These are phyloP conservation scores for Porcisia hertigi DNA, from an alignment of 208 protist species.

Conservation along the genomic window DNA sequence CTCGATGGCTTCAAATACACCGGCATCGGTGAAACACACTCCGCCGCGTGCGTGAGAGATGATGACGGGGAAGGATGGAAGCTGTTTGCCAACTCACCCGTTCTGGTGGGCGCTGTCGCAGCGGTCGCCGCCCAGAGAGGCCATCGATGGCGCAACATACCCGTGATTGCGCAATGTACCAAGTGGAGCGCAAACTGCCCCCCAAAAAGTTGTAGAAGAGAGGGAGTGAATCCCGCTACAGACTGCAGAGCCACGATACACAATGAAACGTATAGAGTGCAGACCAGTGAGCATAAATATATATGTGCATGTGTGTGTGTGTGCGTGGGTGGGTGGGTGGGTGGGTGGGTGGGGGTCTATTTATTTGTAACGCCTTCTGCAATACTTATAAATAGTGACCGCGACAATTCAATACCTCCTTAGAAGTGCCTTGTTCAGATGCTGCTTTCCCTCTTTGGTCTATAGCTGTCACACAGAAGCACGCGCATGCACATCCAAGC, in stretches of 20 bases:
- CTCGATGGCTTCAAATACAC: constrained; percentile 78
- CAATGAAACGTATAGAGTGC: too few species aligned
- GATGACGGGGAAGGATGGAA: not conserved
- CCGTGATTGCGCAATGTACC: not conserved
- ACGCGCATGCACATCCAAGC: too few species aligned
- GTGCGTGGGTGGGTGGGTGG: too few species aligned
- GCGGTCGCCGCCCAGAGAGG: not conserved
- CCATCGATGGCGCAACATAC: constrained; percentile 5
- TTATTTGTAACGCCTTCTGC: too few species aligned
- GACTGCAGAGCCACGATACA: not conserved
- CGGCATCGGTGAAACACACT: constrained; percentile 27
- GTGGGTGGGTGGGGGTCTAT: too few species aligned
- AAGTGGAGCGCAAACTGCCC: too few species aligned
- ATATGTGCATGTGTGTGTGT: too few species aligned
- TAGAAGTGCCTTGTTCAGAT: too few species aligned
- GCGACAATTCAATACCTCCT: too few species aligned
- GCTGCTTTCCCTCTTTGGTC: too few species aligned
- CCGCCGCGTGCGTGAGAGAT: constrained; percentile 4
- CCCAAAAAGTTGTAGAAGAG: not conserved
- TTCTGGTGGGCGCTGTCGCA: not conserved
- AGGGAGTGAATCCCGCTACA: not conserved
- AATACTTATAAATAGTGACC: too few species aligned
- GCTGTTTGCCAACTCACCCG: not conserved
- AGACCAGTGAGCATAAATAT: not conserved
- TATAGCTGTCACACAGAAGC: too few species aligned